A percentile compares a stretch with the other conserved stretches of the same genome.
Evolutionary conservation across 2,329 filamentous ascomycete species (phyloP).

Genomic region (Calonectria pauciramosa): DNA sequence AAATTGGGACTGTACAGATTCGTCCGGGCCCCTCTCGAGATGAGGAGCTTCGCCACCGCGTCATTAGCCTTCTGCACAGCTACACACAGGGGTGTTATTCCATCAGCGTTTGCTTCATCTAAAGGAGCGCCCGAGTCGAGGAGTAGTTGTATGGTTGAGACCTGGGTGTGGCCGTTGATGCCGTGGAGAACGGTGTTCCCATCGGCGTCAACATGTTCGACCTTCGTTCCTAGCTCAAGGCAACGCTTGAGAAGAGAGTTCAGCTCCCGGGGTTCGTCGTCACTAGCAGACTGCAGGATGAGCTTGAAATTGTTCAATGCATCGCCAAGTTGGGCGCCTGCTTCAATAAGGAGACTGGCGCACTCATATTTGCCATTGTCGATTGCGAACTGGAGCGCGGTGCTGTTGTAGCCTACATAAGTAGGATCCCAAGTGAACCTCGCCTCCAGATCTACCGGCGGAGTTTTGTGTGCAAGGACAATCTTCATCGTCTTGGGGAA

Average conservation of each 20-base stretch:
- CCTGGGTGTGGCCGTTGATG: not conserved
- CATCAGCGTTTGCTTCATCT: not conserved
- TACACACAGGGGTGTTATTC: not conserved
- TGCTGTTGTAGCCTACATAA: not conserved
- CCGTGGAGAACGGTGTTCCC: not conserved
- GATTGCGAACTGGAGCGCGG: not conserved
- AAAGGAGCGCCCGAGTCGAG: not conserved
- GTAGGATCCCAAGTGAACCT: not conserved
- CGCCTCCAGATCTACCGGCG: not conserved
- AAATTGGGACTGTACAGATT: not conserved
- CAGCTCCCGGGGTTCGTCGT: not conserved
- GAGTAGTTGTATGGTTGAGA: not conserved
- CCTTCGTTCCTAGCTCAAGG: not conserved
- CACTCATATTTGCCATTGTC: not conserved
- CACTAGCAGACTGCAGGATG: not conserved
- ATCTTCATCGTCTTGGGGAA: not conserved
- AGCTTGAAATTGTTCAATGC: not conserved
- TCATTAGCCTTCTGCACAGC: not conserved
- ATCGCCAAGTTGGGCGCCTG: not conserved
- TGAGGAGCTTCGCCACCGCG: not conserved
- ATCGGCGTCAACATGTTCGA: not conserved
- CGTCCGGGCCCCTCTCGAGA: not conserved
- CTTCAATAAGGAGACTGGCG: not conserved
- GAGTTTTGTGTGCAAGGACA: not conserved
- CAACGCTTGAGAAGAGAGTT: not conserved